phyloP scores from a whole-genome alignment of 495 filamentous ascomycete species.

The Mycothermus thermophilus region DNA sequence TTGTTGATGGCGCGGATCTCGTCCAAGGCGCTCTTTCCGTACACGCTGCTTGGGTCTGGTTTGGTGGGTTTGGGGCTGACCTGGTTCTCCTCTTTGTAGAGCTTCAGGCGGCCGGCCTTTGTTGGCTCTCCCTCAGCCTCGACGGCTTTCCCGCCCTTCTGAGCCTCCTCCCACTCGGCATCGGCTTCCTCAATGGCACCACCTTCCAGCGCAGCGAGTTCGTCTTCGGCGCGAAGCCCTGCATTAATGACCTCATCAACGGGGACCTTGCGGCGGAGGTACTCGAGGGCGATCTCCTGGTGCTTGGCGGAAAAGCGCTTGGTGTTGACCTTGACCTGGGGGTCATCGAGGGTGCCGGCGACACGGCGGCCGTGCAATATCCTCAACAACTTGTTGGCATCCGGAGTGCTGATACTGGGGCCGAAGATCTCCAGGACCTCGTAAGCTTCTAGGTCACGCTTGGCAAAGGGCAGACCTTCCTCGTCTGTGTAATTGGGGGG shows the following conservation, averaged over 20 bases:
- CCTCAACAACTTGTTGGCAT: slow-evolving; percentile 51
- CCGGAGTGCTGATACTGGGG: slow-evolving; percentile 26
- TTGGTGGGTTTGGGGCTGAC: slow-evolving; percentile 1
- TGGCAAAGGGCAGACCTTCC: slow-evolving; percentile 34
- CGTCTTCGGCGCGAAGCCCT: slow-evolving; percentile 39
- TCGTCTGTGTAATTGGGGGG: slow-evolving; percentile 33
- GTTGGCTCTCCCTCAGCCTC: too few relatives aligned
- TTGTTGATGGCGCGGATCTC: slow-evolving; percentile 32
- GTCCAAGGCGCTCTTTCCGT: slow-evolving; percentile 37
- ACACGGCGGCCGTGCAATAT: slow-evolving; percentile 63
- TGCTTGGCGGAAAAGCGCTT: slow-evolving; percentile 18
- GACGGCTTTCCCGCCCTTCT: slow-evolving; percentile 26
- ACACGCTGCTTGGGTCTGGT: too few relatives aligned
- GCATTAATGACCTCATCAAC: slow-evolving; percentile 60
- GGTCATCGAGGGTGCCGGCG: slow-evolving; percentile 58
- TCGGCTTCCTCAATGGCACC: slow-evolving; percentile 20
- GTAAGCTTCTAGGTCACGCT: slow-evolving; percentile 30
- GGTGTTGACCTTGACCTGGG: slow-evolving; percentile 18
- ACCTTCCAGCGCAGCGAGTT: slow-evolving; percentile 46
- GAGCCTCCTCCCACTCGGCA: slow-evolving; percentile 7
- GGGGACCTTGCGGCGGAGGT: slow-evolving; percentile 52
- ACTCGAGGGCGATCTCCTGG: slow-evolving; percentile 42
- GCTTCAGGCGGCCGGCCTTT: slow-evolving; percentile 7
- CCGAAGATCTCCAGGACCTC: slow-evolving; percentile 56
- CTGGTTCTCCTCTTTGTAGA: slow-evolving; percentile 14